A percentile compares a stretch with the other conserved stretches of the same genome.
Conservation (phyloP, 1,139 yeast species). For the Hemisphaericaspora xylofermentans region DNA sequence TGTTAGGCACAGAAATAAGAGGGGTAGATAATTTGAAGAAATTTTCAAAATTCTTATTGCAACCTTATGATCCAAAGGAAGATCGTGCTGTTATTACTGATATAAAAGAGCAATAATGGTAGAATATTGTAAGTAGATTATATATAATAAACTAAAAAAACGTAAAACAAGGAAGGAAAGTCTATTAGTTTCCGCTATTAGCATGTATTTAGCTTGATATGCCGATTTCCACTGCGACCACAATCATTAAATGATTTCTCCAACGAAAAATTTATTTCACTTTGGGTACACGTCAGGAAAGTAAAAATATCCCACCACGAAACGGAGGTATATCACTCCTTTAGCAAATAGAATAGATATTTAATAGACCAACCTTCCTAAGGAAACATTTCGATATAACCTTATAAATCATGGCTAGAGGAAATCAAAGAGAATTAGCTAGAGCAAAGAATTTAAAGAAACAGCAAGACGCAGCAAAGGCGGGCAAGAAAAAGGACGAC, state of each 20-base stretch:
- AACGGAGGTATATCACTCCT: conserved; percentile 1
- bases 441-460: conserved; percentile 86
- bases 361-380: too few relatives aligned
- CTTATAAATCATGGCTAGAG: conserved; percentile 71
- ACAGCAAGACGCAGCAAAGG: conserved; percentile 57
- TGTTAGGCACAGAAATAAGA: conserved; percentile 89
- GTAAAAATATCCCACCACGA: too few relatives aligned
- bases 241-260: too few relatives aligned
- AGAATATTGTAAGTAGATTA: background rate
- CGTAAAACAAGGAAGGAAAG: background rate
- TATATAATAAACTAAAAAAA: background rate
- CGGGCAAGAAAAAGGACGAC: conserved; percentile 65
- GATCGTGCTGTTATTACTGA: conserved; percentile 64
- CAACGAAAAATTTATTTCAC: too few relatives aligned
- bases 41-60: conserved; percentile 66
- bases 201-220: too few relatives aligned
- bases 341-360: too few relatives aligned
- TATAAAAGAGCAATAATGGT: conserved; percentile 51
- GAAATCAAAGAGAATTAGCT: conserved; percentile 94
- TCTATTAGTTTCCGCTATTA: too few relatives aligned
- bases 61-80: conserved; percentile 67
- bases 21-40: conserved; percentile 82
- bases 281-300: too few relatives aligned
- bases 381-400: too few relatives aligned
- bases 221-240: too few relatives aligned